Conservation (phyloP, 495 filamentous ascomycete species). For the Penicillium salamii region DNA sequence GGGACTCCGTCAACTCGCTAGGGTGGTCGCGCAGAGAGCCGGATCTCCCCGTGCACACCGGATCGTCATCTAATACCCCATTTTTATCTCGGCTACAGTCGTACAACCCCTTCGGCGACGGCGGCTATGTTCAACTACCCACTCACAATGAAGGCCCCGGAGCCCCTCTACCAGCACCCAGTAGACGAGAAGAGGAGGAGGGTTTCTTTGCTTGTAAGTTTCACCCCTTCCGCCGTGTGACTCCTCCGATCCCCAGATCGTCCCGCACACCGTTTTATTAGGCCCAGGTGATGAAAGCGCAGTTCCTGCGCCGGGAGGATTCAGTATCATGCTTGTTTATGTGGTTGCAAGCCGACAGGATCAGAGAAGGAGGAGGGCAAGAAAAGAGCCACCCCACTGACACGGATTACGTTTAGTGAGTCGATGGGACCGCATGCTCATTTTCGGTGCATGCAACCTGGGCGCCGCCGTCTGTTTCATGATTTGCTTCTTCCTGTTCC, state of each 20-base stretch:
- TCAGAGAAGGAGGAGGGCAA: constrained; percentile 1
- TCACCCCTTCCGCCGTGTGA: constrained; percentile 13
- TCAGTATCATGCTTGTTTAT: constrained; percentile 24
- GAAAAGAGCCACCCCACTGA: no score
- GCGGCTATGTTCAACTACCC: constrained; percentile 89
- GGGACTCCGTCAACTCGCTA: constrained; percentile 89
- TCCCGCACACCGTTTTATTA: constrained; percentile 11
- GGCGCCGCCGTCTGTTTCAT: constrained; percentile 89
- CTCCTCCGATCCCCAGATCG: constrained; percentile 22
- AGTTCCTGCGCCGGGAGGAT: constrained; percentile 42
- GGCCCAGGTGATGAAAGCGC: constrained; percentile 36
- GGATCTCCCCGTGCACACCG: constrained; percentile 77
- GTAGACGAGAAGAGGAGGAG: constrained; percentile 88
- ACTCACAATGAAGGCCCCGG: constrained; percentile 74
- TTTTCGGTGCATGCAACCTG: constrained; percentile 89
- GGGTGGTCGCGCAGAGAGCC: constrained; percentile 89
- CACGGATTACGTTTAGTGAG: constrained; percentile 67
- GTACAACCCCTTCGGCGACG: constrained; percentile 82
- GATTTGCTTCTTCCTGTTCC: constrained; percentile 85
- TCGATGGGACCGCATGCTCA: constrained; percentile 91
- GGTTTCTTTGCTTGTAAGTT: constrained; percentile 94
- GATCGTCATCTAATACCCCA: constrained; percentile 62
- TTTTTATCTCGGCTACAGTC: constrained; percentile 79
- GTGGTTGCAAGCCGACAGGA: constrained; percentile 18
- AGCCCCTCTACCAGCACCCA: constrained; percentile 82